A percentile compares a stretch with the other conserved stretches of the same genome.
These are phyloP conservation scores for Emericellopsis cladophorae DNA, from an alignment of 2,329 filamentous ascomycete genomes.

Conservation along the genomic window DNA sequence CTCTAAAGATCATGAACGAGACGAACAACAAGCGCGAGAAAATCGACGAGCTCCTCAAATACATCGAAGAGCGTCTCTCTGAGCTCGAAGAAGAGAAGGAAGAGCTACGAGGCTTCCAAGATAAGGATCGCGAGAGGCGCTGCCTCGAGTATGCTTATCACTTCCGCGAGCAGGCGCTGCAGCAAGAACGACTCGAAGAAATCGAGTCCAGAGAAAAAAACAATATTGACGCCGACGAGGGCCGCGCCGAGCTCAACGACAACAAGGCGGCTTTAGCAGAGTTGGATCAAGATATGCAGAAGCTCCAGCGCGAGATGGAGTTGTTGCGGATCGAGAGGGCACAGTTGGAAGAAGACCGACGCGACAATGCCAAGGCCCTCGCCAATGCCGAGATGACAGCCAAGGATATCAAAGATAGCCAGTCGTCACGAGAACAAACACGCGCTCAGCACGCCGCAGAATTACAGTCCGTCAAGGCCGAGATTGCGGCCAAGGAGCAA, in stretches of 20 bases:
- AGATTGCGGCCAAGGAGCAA: slow-evolving; percentile 63
- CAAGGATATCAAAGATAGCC: slow-evolving; percentile 71
- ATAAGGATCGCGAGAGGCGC: slow-evolving; percentile 82
- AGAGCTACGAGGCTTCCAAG: slow-evolving; percentile 84
- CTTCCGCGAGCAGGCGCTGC: slow-evolving; percentile 72
- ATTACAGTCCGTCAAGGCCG: slow-evolving; percentile 56
- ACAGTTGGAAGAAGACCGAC: slow-evolving; percentile 82
- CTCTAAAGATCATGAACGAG: slow-evolving; percentile 91
- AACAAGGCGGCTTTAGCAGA: slow-evolving; percentile 68
- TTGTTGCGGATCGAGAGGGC: slow-evolving; percentile 73
- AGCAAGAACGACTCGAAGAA: slow-evolving; percentile 64
- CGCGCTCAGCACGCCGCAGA: slow-evolving; percentile 60
- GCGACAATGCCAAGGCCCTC: slow-evolving; percentile 63
- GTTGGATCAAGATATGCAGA: slow-evolving; percentile 67
- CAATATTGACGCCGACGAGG: slow-evolving; percentile 74
- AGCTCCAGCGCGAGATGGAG: slow-evolving; percentile 71
- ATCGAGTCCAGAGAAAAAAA: slow-evolving; percentile 73
- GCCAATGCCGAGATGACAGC: slow-evolving; percentile 81
- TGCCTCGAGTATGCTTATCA: slow-evolving; percentile 94
- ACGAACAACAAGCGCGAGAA: slow-evolving; percentile 90
- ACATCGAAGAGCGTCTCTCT: slow-evolving; percentile 77
- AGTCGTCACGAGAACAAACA: slow-evolving; percentile 63
- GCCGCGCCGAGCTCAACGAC: slow-evolving; percentile 61
- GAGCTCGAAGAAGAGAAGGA: slow-evolving; percentile 97
- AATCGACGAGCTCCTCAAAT: slow-evolving; percentile 83